Conservation (phyloP, 2,329 filamentous ascomycete species). For the Ascomycota sp. region DNA sequence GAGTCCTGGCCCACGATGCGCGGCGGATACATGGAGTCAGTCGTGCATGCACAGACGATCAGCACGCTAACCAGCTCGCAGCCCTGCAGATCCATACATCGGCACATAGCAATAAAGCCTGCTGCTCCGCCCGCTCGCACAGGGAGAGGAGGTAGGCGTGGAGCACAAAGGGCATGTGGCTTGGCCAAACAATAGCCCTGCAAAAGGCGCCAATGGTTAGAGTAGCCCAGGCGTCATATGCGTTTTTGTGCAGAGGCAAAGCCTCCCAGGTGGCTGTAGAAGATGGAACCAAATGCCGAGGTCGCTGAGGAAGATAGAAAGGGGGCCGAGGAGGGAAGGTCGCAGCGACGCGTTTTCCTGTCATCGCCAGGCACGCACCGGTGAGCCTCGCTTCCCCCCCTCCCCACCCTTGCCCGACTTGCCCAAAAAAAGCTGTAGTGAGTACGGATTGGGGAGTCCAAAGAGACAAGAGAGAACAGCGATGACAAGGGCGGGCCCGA, state of each 20-base stretch:
- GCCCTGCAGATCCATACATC: not conserved
- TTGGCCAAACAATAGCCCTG: too few species aligned
- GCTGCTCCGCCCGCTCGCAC: not conserved
- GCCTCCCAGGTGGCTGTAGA: too few species aligned
- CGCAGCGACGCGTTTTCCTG: not conserved
- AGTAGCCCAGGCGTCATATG: too few species aligned
- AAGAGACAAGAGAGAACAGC: not conserved
- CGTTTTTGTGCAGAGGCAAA: too few species aligned
- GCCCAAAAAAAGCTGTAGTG: too few species aligned
- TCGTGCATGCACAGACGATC: too few species aligned
- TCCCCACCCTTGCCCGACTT: too few species aligned
- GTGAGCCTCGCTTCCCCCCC: not conserved
- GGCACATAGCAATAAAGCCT: not conserved
- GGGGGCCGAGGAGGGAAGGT: not conserved
- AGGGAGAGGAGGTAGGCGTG: not conserved
- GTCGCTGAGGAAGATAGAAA: not conserved
- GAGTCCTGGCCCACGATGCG: too few species aligned
- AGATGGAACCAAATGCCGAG: not conserved
- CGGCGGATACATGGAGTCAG: too few species aligned
- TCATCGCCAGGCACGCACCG: not conserved
- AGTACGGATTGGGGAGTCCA: not conserved
- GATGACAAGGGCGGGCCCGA: conserved; percentile 1
- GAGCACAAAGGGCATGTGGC: not conserved
- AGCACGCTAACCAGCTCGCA: too few species aligned
- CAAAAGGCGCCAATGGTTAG: too few species aligned